Evolutionary conservation across 257 asterid genomes (phyloP).

Genomic region (Knoxia roxburghii): DNA sequence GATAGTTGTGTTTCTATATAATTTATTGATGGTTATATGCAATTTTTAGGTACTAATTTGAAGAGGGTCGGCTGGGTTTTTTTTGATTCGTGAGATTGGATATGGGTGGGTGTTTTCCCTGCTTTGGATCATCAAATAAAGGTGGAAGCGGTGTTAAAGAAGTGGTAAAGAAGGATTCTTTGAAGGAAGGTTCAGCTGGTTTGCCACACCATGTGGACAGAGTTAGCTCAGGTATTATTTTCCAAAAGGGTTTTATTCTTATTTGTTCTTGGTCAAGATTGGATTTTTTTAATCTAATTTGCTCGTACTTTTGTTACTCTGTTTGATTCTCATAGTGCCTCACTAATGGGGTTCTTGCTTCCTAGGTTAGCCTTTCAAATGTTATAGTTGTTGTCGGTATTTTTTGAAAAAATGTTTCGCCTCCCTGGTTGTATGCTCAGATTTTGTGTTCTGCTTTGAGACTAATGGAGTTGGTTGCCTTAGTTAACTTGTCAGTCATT

Average conservation of each 20-base stretch:
- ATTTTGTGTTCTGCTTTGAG: not conserved
- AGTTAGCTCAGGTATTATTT: conserved; percentile 58
- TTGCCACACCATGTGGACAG: conserved; percentile 47
- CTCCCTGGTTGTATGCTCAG: not conserved
- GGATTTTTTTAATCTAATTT: conserved; percentile 2
- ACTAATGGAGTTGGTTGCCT: not conserved
- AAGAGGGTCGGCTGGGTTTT: conserved; percentile 36
- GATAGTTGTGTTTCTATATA: conserved; percentile 6
- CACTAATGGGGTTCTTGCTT: not conserved
- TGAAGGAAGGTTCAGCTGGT: conserved; percentile 57
- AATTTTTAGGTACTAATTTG: conserved; percentile 6
- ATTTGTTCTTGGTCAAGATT: conserved; percentile 21
- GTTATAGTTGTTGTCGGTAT: not conserved
- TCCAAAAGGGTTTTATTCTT: not conserved
- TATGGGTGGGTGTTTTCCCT: conserved; percentile 88
- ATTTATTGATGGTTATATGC: conserved; percentile 18
- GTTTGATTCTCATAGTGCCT: not conserved
- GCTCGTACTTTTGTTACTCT: not conserved
- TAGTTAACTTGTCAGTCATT: conserved; percentile 1
- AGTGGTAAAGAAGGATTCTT: conserved; percentile 57
- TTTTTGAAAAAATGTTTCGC: not conserved
- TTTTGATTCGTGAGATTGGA: conserved; percentile 38
- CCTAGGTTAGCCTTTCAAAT: not conserved
- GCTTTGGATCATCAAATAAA: conserved; percentile 73
- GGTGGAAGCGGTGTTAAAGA: conserved; percentile 53